phyloP scores from a whole-genome alignment of 1,139 yeast species.

The Protomyces macrosporus region DNA sequence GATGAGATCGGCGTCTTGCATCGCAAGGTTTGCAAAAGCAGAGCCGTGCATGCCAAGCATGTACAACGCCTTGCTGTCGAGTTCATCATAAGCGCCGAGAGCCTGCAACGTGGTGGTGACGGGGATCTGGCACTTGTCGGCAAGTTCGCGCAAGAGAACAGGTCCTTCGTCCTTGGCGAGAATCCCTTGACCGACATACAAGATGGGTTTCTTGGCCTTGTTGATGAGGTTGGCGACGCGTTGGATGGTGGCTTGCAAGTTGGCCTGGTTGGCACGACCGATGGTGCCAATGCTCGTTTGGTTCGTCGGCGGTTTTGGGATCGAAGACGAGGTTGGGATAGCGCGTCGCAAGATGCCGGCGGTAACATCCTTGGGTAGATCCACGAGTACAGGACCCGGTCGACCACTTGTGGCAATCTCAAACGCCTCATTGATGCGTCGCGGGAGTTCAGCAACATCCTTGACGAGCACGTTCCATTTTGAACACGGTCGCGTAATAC shows the following conservation, averaged over 20 bases:
- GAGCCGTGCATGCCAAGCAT: slow-evolving; percentile 99
- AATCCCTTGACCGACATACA: slow-evolving; percentile 90
- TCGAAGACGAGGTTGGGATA: slow-evolving; percentile 76
- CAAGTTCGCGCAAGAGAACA: slow-evolving; percentile 64
- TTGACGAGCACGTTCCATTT: slow-evolving; percentile 99
- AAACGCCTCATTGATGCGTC: slow-evolving; percentile 94
- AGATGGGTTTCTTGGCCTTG: slow-evolving; percentile 76
- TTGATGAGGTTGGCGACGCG: slow-evolving; percentile 76
- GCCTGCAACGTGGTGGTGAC: slow-evolving; percentile 95
- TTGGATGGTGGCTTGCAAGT: slow-evolving; percentile 66
- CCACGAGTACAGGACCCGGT: slow-evolving; percentile 97
- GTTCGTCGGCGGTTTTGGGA: slow-evolving; percentile 73
- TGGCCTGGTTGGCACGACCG: slow-evolving; percentile 46
- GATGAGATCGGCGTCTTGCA: slow-evolving; percentile 88
- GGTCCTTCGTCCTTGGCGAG: slow-evolving; percentile 80
- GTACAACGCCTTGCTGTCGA: slow-evolving; percentile 81
- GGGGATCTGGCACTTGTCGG: slow-evolving; percentile 88
- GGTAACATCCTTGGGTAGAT: slow-evolving; percentile 95
- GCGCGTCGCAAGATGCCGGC: slow-evolving; percentile 82
- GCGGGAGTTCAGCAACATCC: slow-evolving; percentile 86
- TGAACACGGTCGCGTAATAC: slow-evolving; percentile 94
- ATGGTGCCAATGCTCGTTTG: slow-evolving; percentile 32
- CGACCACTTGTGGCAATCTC: slow-evolving; percentile 94
- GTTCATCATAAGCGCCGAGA: slow-evolving; percentile 89
- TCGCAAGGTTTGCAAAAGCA: slow-evolving; percentile 90